These are phyloP conservation scores for Viola pubescens DNA, from an alignment of 441 rosid species.

Conservation along the genomic window DNA sequence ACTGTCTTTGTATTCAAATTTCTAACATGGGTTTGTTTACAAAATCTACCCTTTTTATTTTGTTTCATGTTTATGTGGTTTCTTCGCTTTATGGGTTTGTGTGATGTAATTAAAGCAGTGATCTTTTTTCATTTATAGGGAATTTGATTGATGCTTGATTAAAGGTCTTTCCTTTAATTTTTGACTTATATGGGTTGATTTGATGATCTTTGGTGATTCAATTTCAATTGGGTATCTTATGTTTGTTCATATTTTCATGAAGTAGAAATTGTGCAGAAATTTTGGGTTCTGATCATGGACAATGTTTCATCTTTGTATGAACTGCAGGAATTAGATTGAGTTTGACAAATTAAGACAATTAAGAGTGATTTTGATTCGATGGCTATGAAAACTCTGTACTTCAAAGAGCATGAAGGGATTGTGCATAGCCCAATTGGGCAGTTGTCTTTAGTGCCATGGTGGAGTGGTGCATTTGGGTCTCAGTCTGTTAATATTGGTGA, in stretches of 20 bases:
- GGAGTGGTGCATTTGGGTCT: slow-evolving; percentile 41
- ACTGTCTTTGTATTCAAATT: not conserved
- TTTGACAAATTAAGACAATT: slow-evolving; percentile 7
- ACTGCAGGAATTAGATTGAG: slow-evolving; percentile 30
- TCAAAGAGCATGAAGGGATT: slow-evolving; percentile 57
- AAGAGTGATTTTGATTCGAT: slow-evolving; percentile 24
- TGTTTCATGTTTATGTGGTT: not conserved
- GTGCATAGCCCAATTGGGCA: slow-evolving; percentile 38
- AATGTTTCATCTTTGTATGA: slow-evolving; percentile 11
- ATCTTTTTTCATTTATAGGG: too few relatives aligned
- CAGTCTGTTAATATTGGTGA: slow-evolving; percentile 36
- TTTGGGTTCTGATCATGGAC: slow-evolving; percentile 4
- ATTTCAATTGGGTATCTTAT: not conserved
- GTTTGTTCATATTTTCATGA: slow-evolving; percentile 10
- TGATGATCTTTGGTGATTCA: not conserved
- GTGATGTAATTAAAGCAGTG: too few relatives aligned
- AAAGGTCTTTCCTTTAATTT: not conserved
- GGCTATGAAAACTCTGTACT: slow-evolving; percentile 67
- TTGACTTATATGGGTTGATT: not conserved
- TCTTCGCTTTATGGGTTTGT: too few relatives aligned
- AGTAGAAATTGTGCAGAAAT: slow-evolving; percentile 16
- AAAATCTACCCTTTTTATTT: not conserved
- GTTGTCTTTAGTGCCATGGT: slow-evolving; percentile 52
- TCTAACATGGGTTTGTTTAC: not conserved
- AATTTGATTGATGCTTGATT: too few relatives aligned